These are phyloP conservation scores for Talaromyces sp. DNA, from an alignment of 2,329 filamentous ascomycete species.

Conservation along the genomic window DNA sequence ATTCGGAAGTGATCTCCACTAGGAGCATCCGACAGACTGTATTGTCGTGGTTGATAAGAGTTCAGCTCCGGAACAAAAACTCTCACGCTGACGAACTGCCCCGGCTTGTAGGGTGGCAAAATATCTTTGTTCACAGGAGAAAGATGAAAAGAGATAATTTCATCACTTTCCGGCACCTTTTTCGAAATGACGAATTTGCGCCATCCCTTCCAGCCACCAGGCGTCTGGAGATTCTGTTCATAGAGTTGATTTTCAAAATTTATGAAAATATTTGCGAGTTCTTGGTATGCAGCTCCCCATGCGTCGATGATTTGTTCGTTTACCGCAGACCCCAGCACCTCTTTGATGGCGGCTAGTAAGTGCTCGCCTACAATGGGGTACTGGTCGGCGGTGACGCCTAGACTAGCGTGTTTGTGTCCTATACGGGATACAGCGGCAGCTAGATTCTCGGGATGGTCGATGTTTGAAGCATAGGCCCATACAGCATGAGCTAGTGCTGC, in stretches of 20 bases:
- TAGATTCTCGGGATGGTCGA: slow-evolving; percentile 66
- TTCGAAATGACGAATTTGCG: slow-evolving; percentile 64
- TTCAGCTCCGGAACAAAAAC: slow-evolving; percentile 47
- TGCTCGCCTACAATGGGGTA: slow-evolving; percentile 70
- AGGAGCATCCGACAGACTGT: slow-evolving; percentile 8
- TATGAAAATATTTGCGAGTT: slow-evolving; percentile 71
- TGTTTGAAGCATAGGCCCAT: slow-evolving; percentile 70
- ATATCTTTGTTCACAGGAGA: slow-evolving; percentile 58
- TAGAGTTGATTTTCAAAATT: slow-evolving; percentile 62
- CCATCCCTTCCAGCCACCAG: slow-evolving; percentile 62
- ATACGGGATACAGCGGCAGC: slow-evolving; percentile 64
- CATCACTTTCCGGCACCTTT: slow-evolving; percentile 65
- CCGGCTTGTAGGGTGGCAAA: slow-evolving; percentile 56
- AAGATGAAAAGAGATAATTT: slow-evolving; percentile 68
- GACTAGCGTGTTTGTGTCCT: slow-evolving; percentile 71
- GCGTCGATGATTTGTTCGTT: slow-evolving; percentile 64
- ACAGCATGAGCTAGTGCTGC: slow-evolving; percentile 69
- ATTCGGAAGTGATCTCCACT: slow-evolving; percentile 10
- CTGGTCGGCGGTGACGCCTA: slow-evolving; percentile 67
- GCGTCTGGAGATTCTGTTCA: slow-evolving; percentile 27
- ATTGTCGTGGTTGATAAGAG: slow-evolving; percentile 11
- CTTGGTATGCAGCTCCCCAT: slow-evolving; percentile 44
- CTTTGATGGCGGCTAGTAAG: slow-evolving; percentile 66
- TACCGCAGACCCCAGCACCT: slow-evolving; percentile 67
- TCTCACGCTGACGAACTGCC: slow-evolving; percentile 68